Percentiles rank a stretch among this genome's conserved stretches.
Evolutionary conservation across 345 rosid species (phyloP).

Genomic region (Gossypium sturtianum): DNA sequence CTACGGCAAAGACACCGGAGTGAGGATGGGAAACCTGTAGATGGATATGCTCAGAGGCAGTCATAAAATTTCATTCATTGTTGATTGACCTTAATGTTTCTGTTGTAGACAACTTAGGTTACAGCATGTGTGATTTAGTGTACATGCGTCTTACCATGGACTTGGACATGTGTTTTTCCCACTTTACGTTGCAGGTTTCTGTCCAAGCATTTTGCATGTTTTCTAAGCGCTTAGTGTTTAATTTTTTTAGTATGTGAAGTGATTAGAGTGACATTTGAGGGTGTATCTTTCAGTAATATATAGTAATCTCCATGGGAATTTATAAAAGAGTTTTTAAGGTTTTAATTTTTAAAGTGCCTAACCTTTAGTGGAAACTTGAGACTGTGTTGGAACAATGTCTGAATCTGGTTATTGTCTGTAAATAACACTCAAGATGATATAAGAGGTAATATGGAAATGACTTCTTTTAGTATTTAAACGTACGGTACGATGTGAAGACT

Average conservation of each 20-base stretch:
- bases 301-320: no score
- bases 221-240: no score
- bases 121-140: not conserved
- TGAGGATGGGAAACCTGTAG: slow-evolving; percentile 73
- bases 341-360: no score
- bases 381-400: no score
- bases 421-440: not conserved
- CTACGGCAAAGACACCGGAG: slow-evolving; percentile 47
- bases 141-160: not conserved
- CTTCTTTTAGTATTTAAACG: no score
- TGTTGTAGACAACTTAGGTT: not conserved
- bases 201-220: not conserved
- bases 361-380: not conserved
- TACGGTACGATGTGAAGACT: not conserved
- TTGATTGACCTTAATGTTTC: slow-evolving; percentile 8
- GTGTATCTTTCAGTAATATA: no score
- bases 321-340: no score
- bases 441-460: no score
- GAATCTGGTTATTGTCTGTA: not conserved
- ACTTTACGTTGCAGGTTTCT: not conserved
- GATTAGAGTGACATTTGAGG: not conserved
- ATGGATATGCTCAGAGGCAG: not conserved
- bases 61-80: not conserved
- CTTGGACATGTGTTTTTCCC: not conserved
- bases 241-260: no score